phyloP scores from a whole-genome alignment of 202 grass and related monocot genomes.

The Setaria viridis region DNA sequence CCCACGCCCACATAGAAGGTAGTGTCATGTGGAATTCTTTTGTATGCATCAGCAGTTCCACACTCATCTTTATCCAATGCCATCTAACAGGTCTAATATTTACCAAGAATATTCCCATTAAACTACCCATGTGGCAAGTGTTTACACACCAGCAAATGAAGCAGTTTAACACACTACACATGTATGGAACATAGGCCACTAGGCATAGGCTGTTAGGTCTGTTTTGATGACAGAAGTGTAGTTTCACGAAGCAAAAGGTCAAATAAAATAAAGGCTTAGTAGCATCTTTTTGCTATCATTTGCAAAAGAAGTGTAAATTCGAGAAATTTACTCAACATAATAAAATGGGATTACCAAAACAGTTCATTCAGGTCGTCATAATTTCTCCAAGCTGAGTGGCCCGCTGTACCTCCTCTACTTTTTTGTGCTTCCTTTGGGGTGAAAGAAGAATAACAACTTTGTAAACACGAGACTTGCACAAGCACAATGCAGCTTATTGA shows the following conservation, averaged over 20 bases:
- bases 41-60: neutral
- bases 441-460: slow-evolving; percentile 45
- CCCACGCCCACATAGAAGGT: neutral
- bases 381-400: slow-evolving; percentile 97
- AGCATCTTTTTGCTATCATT: neutral
- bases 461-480: slow-evolving; percentile 37
- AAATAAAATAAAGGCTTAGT: neutral
- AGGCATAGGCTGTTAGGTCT: neutral
- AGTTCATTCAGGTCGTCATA: slow-evolving; percentile 97
- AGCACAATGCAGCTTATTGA: slow-evolving; percentile 7
- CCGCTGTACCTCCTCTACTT: slow-evolving; percentile 76
- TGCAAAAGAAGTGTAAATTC: neutral
- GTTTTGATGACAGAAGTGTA: neutral
- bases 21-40: neutral
- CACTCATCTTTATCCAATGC: neutral
- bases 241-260: neutral
- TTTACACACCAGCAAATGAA: slow-evolving; percentile 2
- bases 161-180: neutral
- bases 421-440: slow-evolving; percentile 77
- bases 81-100: slow-evolving; percentile 1
- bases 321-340: slow-evolving; percentile 14
- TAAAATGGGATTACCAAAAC: slow-evolving; percentile 74
- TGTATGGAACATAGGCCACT: neutral
- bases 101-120: neutral
- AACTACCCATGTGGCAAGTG: neutral